A percentile compares a stretch with the other conserved stretches of the same genome.
phyloP scores from a whole-genome alignment of 257 asterid genomes.

The Lithospermum erythrorhizon region DNA sequence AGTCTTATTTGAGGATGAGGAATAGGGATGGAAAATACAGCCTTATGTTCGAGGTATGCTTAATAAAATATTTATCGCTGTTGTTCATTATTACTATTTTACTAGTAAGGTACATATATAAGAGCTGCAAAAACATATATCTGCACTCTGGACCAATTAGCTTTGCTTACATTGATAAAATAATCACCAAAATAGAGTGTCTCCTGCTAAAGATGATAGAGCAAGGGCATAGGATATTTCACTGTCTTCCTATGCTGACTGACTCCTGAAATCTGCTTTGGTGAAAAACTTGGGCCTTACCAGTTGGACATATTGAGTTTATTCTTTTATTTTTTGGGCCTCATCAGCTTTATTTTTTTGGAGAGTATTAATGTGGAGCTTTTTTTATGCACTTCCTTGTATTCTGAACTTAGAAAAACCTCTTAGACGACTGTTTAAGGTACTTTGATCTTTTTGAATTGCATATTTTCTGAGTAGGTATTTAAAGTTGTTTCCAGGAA shows the following conservation, averaged over 20 bases:
- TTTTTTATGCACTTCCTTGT: no score
- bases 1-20: constrained; percentile 98
- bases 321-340: no score
- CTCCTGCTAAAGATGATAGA: no score
- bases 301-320: no score
- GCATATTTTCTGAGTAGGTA: constrained; percentile 10
- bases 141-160: no score
- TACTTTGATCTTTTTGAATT: constrained; percentile 9
- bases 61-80: not conserved
- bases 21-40: constrained; percentile 91
- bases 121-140: not conserved
- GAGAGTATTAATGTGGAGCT: not conserved
- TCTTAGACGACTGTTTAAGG: not conserved
- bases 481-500: constrained; percentile 54
- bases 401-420: no score
- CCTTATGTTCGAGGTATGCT: constrained; percentile 97
- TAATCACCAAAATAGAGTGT: no score
- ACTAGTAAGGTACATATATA: not conserved
- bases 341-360: not conserved
- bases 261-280: no score
- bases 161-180: not conserved
- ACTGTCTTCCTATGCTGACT: no score
- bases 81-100: no score
- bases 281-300: no score
- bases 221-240: no score